phyloP scores from a whole-genome alignment of 495 filamentous ascomycete genomes.

The Penicillium cataractarum region DNA sequence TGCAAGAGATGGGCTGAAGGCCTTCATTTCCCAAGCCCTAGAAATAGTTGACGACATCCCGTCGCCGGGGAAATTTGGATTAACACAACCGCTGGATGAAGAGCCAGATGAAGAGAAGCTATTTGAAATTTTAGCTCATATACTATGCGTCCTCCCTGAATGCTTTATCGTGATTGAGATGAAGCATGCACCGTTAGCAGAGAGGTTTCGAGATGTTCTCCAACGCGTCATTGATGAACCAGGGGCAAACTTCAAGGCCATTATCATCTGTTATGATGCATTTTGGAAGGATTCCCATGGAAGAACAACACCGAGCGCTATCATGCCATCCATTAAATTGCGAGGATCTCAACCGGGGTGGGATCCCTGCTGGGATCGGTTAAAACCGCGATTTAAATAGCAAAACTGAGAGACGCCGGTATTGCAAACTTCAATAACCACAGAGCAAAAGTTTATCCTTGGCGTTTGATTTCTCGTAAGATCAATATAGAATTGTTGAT shows the following conservation, averaged over 20 bases:
- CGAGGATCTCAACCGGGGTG: conserved; percentile 2
- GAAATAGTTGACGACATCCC: too few relatives aligned
- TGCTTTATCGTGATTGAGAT: conserved; percentile 8
- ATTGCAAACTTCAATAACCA: too few relatives aligned
- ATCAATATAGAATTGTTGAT: too few relatives aligned
- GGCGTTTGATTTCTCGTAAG: too few relatives aligned
- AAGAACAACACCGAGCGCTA: not conserved
- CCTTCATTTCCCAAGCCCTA: too few relatives aligned
- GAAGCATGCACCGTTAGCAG: not conserved
- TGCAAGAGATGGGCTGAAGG: too few relatives aligned
- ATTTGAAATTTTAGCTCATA: too few relatives aligned
- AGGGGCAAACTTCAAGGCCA: not conserved
- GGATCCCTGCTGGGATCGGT: not conserved
- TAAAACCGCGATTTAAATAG: not conserved
- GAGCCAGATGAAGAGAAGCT: too few relatives aligned
- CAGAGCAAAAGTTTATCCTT: too few relatives aligned
- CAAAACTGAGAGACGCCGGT: too few relatives aligned
- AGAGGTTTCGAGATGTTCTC: not conserved
- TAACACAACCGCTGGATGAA: too few relatives aligned
- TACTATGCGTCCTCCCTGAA: not conserved
- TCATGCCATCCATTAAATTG: conserved; percentile 5
- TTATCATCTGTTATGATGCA: not conserved
- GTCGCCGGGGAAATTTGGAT: too few relatives aligned
- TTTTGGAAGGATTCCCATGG: not conserved
- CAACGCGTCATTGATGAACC: not conserved